Evolutionary conservation across 1,284 basidiomycete genomes (phyloP).

Genomic region (Ganoderma multipileum): DNA sequence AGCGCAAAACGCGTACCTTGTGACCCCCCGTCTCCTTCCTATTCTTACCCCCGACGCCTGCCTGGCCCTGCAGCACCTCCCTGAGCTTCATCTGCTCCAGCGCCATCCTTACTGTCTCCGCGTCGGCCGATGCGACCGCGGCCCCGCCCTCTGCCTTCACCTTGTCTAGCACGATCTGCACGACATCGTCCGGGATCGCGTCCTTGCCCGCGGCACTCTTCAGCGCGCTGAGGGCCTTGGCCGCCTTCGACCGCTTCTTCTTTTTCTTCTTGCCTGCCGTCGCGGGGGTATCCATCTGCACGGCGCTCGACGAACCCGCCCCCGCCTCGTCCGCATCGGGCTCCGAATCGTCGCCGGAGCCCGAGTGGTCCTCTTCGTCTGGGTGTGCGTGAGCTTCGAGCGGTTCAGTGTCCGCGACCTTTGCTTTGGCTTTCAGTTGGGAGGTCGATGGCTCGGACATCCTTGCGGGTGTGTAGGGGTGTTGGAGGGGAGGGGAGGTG

Average conservation of each 20-base stretch:
- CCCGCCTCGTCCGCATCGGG: constrained; percentile 39
- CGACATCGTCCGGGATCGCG: constrained; percentile 63
- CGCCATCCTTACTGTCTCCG: constrained; percentile 64
- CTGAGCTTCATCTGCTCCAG: constrained; percentile 76
- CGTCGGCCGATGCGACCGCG: constrained; percentile 57
- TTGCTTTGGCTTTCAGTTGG: constrained; percentile 46
- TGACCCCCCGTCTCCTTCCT: constrained; percentile 86
- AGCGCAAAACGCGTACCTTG: constrained; percentile 65
- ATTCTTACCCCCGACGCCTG: constrained; percentile 70
- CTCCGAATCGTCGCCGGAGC: constrained; percentile 45
- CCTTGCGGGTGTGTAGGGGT: background rate
- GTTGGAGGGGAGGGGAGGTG: background rate
- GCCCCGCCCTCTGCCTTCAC: constrained; percentile 63
- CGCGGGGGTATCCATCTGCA: constrained; percentile 40
- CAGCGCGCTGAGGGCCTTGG: constrained; percentile 59
- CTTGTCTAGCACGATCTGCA: constrained; percentile 64
- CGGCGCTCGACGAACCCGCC: constrained; percentile 30
- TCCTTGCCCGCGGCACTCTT: constrained; percentile 43
- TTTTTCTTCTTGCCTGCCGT: constrained; percentile 71
- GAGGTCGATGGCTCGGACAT: constrained; percentile 35
- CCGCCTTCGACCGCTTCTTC: constrained; percentile 75
- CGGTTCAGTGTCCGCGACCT: constrained; percentile 47
- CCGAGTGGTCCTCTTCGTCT: constrained; percentile 36
- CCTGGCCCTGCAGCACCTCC: constrained; percentile 76
- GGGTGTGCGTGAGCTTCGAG: constrained; percentile 34